Conservation (phyloP, 1,284 basidiomycete species). For the Spongispora temasekensis region DNA sequence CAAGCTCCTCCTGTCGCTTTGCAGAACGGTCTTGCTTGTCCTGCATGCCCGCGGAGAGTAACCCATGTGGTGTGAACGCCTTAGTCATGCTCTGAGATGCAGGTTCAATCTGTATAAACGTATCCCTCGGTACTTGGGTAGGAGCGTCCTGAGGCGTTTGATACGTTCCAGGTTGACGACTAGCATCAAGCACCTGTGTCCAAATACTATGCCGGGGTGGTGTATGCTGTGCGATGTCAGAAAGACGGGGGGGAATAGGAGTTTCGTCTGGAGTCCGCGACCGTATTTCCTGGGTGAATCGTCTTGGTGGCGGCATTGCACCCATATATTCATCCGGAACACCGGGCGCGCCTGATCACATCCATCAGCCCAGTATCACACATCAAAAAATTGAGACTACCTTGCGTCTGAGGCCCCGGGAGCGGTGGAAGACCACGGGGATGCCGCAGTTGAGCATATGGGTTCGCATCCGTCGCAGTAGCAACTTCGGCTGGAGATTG, state of each 20-base stretch:
- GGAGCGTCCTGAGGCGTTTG: constrained; percentile 36
- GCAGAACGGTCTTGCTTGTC: constrained; percentile 96
- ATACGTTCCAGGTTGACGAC: constrained; percentile 47
- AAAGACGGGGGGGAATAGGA: constrained; percentile 47
- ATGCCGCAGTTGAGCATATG: constrained; percentile 36
- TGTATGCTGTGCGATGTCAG: constrained; percentile 48
- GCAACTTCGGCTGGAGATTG: constrained; percentile 32
- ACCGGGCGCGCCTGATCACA: constrained; percentile 14
- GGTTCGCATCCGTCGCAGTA: constrained; percentile 36
- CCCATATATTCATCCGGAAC: constrained; percentile 24
- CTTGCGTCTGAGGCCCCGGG: constrained; percentile 38
- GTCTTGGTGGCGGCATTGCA: constrained; percentile 35
- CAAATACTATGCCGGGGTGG: constrained; percentile 72
- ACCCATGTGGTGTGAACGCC: constrained; percentile 91
- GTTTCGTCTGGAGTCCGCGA: constrained; percentile 43
- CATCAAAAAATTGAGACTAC: constrained; percentile 20
- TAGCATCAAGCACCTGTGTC: constrained; percentile 83
- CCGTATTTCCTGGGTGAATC: constrained; percentile 48
- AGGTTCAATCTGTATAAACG: constrained; percentile 83
- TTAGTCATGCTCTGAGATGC: constrained; percentile 80
- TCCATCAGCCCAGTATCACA: constrained; percentile 17
- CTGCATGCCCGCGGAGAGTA: constrained; percentile 92
- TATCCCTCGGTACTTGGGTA: constrained; percentile 51
- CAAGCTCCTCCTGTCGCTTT: constrained; percentile 91
- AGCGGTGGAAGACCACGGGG: constrained; percentile 47